phyloP scores from a whole-genome alignment of 371 early-diverging fungal species.

The Mucor racemosus region DNA sequence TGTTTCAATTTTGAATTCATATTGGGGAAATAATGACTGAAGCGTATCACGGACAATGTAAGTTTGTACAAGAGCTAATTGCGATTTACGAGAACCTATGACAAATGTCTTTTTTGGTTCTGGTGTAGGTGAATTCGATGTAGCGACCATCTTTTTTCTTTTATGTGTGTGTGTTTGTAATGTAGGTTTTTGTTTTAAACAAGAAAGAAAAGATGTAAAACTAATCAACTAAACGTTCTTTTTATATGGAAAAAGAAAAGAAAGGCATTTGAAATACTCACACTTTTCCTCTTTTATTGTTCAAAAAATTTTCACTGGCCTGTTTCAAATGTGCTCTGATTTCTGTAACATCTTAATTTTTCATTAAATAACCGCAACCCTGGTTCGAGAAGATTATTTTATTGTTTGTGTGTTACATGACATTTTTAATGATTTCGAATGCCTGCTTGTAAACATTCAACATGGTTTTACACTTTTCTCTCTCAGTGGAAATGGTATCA shows the following conservation, averaged over 20 bases:
- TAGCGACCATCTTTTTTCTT: slow-evolving; percentile 5
- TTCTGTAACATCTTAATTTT: not conserved
- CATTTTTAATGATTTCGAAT: slow-evolving; percentile 79
- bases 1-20: slow-evolving; percentile 65
- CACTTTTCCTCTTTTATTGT: not conserved
- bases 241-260: not conserved
- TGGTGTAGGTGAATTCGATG: not conserved
- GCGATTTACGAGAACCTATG: slow-evolving; percentile 88
- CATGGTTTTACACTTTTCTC: slow-evolving; percentile 81
- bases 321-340: not conserved
- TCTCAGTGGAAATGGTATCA: slow-evolving; percentile 76
- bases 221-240: not conserved
- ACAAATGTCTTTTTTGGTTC: slow-evolving; percentile 12
- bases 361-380: not conserved
- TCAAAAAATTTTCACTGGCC: slow-evolving; percentile 6
- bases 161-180: not conserved
- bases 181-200: slow-evolving; percentile 1
- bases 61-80: slow-evolving; percentile 91
- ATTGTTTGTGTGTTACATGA: slow-evolving; percentile 50
- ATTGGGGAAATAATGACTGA: slow-evolving; percentile 43
- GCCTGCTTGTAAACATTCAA: slow-evolving; percentile 85
- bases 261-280: slow-evolving; percentile 1
- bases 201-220: not conserved
- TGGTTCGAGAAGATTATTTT: not conserved
- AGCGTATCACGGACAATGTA: slow-evolving; percentile 69